These are phyloP conservation scores for Chlorella variabilis DNA, from an alignment of 163 green algal species.

Conservation along the genomic window DNA sequence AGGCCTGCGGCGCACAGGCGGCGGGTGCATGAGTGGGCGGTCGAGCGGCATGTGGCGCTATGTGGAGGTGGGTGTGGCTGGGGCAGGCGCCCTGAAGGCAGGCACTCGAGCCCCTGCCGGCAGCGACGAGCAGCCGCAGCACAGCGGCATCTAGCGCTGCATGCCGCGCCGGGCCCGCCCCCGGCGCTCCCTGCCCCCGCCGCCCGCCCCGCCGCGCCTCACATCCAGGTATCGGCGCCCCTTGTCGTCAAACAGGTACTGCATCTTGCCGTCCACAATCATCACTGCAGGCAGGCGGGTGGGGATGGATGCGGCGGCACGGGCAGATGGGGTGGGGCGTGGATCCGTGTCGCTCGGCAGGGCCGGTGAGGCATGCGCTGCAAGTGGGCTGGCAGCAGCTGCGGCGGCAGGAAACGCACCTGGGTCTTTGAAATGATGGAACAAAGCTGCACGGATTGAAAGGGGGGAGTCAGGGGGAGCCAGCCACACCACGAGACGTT, in stretches of 20 bases:
- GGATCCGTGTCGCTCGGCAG: no score
- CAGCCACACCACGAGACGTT: not conserved
- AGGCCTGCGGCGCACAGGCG: no score
- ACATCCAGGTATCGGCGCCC: constrained; percentile 94
- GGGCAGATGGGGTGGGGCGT: not conserved
- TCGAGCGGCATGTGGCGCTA: no score
- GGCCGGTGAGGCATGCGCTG: no score
- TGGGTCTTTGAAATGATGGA: constrained; percentile 94
- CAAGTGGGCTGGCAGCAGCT: not conserved
- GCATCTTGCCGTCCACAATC: constrained; percentile 96
- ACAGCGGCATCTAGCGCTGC: not conserved
- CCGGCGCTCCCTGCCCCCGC: no score
- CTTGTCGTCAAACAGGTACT: constrained; percentile 97
- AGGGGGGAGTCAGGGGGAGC: not conserved
- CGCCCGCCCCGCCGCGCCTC: no score
- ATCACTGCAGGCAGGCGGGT: constrained; percentile 83
- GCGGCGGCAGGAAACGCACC: constrained; percentile 6
- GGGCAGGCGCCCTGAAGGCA: not conserved
- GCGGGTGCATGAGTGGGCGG: no score
- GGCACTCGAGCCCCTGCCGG: no score
- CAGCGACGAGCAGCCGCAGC: not conserved
- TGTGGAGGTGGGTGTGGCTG: not conserved
- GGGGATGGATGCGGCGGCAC: not conserved
- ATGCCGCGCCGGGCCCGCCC: no score
- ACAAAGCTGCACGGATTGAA: constrained; percentile 73